Evolutionary conservation across 1,284 basidiomycete genomes (phyloP).

Genomic region (Marasmius tenuissimus): DNA sequence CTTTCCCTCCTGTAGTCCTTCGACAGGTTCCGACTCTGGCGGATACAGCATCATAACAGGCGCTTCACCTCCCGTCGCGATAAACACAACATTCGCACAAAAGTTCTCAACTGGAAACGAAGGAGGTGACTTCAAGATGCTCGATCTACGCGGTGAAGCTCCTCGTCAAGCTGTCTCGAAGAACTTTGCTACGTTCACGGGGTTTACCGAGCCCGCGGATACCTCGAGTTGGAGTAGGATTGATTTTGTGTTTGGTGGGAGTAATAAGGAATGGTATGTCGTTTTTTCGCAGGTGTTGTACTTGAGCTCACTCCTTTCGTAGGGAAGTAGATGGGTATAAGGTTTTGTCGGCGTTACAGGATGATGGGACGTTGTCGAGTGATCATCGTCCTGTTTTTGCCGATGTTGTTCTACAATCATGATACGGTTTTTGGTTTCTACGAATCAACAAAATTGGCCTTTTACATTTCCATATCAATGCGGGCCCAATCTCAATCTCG

Average conservation of each 20-base stretch:
- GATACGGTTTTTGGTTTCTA: too few relatives aligned
- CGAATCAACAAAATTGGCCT: too few relatives aligned
- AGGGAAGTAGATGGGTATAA: conserved; percentile 41
- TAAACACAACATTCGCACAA: conserved; percentile 43
- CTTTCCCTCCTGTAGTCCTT: conserved; percentile 26
- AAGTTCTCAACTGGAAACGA: conserved; percentile 36
- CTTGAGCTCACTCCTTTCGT: not conserved
- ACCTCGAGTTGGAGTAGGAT: conserved; percentile 42
- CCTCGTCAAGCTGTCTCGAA: conserved; percentile 43
- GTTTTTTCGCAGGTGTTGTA: not conserved
- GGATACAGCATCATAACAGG: conserved; percentile 55
- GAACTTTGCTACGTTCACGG: conserved; percentile 57
- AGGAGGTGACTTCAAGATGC: conserved; percentile 40
- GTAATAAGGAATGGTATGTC: conserved; percentile 46
- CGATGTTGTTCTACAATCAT: conserved; percentile 31
- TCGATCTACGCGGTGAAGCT: conserved; percentile 44
- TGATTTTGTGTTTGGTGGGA: conserved; percentile 55
- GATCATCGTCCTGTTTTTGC: conserved; percentile 57
- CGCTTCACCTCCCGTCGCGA: conserved; percentile 32
- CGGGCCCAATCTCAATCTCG: too few relatives aligned
- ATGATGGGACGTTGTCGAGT: conserved; percentile 56
- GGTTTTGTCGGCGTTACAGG: conserved; percentile 43
- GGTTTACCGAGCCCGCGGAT: conserved; percentile 42
- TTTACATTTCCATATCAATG: too few relatives aligned
- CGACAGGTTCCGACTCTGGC: conserved; percentile 42